Conservation (phyloP, 2,329 filamentous ascomycete genomes). For the Helminthosporium solani region DNA sequence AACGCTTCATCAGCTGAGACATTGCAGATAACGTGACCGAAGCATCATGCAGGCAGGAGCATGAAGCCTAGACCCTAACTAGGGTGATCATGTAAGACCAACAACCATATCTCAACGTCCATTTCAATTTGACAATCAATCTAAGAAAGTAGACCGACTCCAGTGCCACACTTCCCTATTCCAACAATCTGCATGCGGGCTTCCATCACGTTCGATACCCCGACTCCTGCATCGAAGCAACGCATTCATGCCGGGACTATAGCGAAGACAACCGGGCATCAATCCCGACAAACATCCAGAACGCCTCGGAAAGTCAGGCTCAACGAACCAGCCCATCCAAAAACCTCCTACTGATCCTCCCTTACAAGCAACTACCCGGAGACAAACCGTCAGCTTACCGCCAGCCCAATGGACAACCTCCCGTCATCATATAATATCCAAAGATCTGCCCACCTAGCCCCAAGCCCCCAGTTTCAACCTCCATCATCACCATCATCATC, state of each 20-base stretch:
- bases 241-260: not conserved
- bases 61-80: not conserved
- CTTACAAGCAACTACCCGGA: too few species aligned
- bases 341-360: too few species aligned
- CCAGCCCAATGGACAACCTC: too few species aligned
- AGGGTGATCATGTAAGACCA: not conserved
- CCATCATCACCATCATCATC: too few species aligned
- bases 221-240: not conserved
- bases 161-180: too few species aligned
- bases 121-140: not conserved
- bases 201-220: not conserved
- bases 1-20: not conserved
- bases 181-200: too few species aligned
- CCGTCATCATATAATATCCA: too few species aligned
- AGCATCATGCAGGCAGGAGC: not conserved
- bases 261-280: not conserved
- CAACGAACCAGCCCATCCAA: too few species aligned
- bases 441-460: too few species aligned
- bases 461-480: too few species aligned
- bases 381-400: too few species aligned
- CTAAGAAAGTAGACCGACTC: too few species aligned
- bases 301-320: not conserved
- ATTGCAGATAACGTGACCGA: not conserved
- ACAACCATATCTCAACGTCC: conserved; percentile 5
- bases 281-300: not conserved